Evolutionary conservation across 2,329 filamentous ascomycete species (phyloP).

Genomic region (Phialemoniopsis sp.): DNA sequence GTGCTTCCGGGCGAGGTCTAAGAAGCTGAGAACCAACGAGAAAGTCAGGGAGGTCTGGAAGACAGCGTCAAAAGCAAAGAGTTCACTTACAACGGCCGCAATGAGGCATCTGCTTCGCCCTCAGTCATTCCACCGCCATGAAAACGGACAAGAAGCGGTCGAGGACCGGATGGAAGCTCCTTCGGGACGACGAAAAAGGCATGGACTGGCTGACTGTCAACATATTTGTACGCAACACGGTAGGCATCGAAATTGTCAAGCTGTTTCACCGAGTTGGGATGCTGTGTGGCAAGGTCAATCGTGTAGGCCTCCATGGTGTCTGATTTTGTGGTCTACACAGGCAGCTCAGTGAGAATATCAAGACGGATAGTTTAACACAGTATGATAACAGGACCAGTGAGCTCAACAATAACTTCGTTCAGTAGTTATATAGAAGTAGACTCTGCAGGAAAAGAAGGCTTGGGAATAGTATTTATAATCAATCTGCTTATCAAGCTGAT

Average conservation of each 20-base stretch:
- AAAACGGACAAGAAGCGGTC: constrained; percentile 4
- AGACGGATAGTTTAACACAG: too few relatives aligned
- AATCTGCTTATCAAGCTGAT: too few relatives aligned
- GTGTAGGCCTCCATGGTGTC: constrained; percentile 1
- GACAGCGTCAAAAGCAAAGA: background rate
- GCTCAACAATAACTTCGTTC: too few relatives aligned
- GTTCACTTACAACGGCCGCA: constrained; percentile 1
- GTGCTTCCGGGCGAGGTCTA: constrained; percentile 6
- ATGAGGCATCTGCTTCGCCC: constrained; percentile 1
- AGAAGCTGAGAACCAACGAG: background rate
- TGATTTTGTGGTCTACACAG: too few relatives aligned
- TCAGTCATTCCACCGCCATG: constrained; percentile 4
- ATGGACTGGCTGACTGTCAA: constrained; percentile 3
- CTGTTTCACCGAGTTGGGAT: constrained; percentile 1
- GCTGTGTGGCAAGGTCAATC: background rate
- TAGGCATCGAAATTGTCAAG: constrained; percentile 1
- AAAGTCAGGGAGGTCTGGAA: background rate
- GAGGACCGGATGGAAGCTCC: background rate
- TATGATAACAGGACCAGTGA: too few relatives aligned
- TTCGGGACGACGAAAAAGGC: constrained; percentile 4
- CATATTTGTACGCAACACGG: constrained; percentile 3
- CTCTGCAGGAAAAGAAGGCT: too few relatives aligned
- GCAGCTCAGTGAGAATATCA: too few relatives aligned
- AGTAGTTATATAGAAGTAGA: too few relatives aligned
- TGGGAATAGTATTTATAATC: too few relatives aligned